These are phyloP conservation scores for Chalaropsis thielavioides DNA, from an alignment of 2,329 filamentous ascomycete species.

Conservation along the genomic window DNA sequence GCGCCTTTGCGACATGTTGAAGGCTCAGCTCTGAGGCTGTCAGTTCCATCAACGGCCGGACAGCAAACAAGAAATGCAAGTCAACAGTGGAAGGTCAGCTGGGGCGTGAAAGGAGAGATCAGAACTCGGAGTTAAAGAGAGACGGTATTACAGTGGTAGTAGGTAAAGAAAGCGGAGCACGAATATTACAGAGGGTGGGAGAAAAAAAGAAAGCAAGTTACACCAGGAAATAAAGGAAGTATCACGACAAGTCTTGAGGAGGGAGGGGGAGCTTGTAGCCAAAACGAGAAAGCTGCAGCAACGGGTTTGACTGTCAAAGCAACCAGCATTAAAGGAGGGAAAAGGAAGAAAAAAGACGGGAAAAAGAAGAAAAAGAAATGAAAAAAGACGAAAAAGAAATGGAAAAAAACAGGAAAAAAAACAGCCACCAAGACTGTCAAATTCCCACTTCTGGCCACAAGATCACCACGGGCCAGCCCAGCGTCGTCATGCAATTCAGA, in stretches of 20 bases:
- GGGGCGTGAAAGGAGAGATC: background rate
- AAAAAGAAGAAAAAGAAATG: no score
- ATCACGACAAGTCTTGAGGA: background rate
- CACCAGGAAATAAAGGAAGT: constrained; percentile 15
- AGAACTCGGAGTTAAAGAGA: background rate
- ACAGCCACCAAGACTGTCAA: background rate
- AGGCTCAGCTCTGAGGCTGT: background rate
- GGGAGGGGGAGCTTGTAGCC: background rate
- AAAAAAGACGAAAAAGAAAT: no score
- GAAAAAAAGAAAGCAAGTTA: constrained; percentile 12
- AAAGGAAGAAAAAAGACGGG: background rate
- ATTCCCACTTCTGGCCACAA: background rate
- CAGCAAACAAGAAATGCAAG: background rate
- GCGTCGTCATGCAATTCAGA: background rate
- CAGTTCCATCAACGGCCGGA: background rate
- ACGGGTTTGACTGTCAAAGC: background rate
- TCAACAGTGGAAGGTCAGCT: background rate
- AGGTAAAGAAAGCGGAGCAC: background rate
- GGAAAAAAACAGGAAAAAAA: no score
- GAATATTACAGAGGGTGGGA: background rate
- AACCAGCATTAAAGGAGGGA: background rate
- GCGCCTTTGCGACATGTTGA: constrained; percentile 47
- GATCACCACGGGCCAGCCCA: background rate
- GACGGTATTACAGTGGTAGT: no score
- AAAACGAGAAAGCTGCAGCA: background rate